These are phyloP conservation scores for Trichoderma citrinoviride DNA, from an alignment of 2,329 filamentous ascomycete genomes.

Conservation along the genomic window DNA sequence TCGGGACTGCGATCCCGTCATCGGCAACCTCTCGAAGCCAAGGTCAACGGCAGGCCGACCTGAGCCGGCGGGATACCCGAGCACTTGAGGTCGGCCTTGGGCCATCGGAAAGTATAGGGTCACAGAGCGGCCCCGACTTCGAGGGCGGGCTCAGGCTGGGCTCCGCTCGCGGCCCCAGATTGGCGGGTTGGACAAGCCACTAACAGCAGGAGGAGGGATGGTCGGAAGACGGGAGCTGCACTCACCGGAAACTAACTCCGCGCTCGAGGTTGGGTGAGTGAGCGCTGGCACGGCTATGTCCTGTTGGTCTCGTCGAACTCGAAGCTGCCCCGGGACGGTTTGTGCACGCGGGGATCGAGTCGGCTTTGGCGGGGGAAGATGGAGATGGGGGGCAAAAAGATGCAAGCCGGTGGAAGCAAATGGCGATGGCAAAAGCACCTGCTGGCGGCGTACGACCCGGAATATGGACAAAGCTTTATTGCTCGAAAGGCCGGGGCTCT, in stretches of 20 bases:
- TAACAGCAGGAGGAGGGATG: neutral
- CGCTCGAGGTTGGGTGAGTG: neutral
- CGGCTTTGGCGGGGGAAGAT: neutral
- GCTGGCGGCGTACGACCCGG: neutral
- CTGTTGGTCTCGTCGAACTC: neutral
- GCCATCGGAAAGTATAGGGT: constrained; percentile 20
- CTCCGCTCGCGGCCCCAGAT: constrained; percentile 24
- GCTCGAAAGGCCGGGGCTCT: neutral
- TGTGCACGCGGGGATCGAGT: neutral
- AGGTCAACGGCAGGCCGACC: constrained; percentile 15
- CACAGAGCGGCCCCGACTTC: constrained; percentile 4
- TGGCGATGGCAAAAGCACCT: neutral
- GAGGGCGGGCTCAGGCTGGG: constrained; percentile 10
- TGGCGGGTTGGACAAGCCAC: constrained; percentile 19
- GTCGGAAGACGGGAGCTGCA: constrained; percentile 4
- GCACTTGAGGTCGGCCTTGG: neutral
- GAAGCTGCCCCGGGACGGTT: neutral
- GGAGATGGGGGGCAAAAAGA: neutral
- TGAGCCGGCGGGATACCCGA: constrained; percentile 11
- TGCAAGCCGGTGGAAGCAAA: neutral
- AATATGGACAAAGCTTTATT: neutral
- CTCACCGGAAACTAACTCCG: constrained; percentile 8
- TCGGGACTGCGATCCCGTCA: constrained; percentile 9
- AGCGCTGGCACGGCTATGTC: neutral
- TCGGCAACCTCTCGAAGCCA: constrained; percentile 8